These are phyloP conservation scores for Pichia sp. DNA, from an alignment of 1,139 yeast genomes.

Conservation along the genomic window DNA sequence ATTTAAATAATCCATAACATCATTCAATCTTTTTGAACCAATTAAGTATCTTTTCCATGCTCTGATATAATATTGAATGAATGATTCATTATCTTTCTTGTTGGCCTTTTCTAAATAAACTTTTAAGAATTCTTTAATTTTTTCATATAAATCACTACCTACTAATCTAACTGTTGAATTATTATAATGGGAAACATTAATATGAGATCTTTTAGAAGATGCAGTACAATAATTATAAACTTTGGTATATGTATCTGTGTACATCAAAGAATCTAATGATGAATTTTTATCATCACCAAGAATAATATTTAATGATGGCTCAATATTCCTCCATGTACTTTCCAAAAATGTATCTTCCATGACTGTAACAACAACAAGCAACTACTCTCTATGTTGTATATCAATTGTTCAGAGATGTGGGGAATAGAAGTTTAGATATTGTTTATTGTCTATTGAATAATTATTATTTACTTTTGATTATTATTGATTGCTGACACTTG, in stretches of 20 bases:
- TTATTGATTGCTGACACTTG: too few relatives aligned
- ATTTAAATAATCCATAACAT: conserved; percentile 92
- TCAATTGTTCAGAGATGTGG: too few relatives aligned
- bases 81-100: conserved; percentile 53
- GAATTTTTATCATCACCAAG: conserved; percentile 62
- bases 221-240: conserved; percentile 92
- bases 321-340: conserved; percentile 72
- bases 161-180: conserved; percentile 41
- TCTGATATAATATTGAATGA: conserved; percentile 77
- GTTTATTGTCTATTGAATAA: too few relatives aligned
- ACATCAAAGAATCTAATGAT: conserved; percentile 65
- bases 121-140: conserved; percentile 60
- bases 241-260: conserved; percentile 68
- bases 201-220: conserved; percentile 39
- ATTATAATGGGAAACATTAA: conserved; percentile 30
- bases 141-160: conserved; percentile 84
- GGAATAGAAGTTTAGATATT: too few relatives aligned
- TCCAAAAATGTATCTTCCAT: conserved; percentile 33
- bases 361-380: too few relatives aligned
- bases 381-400: too few relatives aligned
- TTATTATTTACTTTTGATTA: too few relatives aligned
- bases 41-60: conserved; percentile 86
- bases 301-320: conserved; percentile 66
- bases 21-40: conserved; percentile 89
- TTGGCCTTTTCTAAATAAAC: conserved; percentile 49